Conservation (phyloP, 441 rosid genomes). For the Jatropha podagrica region DNA sequence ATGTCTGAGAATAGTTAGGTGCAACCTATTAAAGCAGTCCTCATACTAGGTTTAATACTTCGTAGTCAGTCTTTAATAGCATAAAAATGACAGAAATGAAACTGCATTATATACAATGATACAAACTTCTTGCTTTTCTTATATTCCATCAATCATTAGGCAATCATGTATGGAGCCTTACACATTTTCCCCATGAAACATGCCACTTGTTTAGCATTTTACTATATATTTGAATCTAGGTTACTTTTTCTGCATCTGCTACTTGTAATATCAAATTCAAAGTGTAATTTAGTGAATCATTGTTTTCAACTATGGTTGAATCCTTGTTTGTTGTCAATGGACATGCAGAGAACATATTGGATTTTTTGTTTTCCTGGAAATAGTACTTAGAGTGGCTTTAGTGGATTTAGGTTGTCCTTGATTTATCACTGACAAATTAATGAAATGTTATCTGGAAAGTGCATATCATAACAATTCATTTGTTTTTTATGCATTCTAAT, state of each 20-base stretch:
- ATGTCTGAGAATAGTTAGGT: no score
- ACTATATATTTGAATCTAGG: no score
- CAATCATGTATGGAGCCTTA: no score
- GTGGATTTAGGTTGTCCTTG: not conserved
- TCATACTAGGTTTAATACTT: no score
- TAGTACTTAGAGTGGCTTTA: not conserved
- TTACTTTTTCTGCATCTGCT: not conserved
- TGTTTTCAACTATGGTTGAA: not conserved
- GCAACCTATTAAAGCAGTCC: no score
- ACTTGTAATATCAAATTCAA: not conserved
- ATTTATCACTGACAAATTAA: not conserved
- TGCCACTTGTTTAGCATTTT: no score
- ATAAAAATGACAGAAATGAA: no score
- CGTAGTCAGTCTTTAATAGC: no score
- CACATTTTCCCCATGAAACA: no score
- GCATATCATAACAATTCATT: not conserved
- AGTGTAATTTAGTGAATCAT: not conserved
- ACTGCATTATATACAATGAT: no score
- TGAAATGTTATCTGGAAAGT: not conserved
- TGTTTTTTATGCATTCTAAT: conserved; percentile 3
- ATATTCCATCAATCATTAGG: no score
- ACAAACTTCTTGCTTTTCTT: no score
- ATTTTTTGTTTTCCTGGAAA: not conserved
- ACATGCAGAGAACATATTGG: not conserved
- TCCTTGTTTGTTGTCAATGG: not conserved